Base-by-base conservation (phyloP, 352 stramenopile species). In the Phytophthora fragariae region DNA sequence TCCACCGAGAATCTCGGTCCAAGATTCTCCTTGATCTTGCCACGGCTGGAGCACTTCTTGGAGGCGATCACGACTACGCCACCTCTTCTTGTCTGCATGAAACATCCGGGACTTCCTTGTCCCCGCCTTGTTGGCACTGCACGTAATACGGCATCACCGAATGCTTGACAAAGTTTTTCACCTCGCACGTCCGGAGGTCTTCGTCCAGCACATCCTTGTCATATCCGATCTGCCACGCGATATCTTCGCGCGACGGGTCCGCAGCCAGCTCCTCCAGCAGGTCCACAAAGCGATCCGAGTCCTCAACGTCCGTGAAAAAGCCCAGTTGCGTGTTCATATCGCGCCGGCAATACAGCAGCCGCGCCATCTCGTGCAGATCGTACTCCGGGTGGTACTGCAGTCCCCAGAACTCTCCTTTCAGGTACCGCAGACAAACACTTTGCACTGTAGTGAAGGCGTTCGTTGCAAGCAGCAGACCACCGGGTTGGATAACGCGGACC, bases 351-450 rank as follows among this genome's bases (percentile, higher is more conserved):
- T 92, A 80, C 52, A 90, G 58, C 57, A 94, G 70, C 3, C 85
- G 76, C n/a, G 88, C 83, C 69, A 94, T 86, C 62, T 94, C 88
- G 64, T 94, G 84, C 52, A 93, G 69, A 52, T 94, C 79, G 62
- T 93, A 94, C 73, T 94, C 85, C 4, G 88, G 84, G 29, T 94
- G 88, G 65, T 94, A 94, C 63, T 94, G 88, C 31, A 92, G 64
- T 19, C 72, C 85, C 88, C 86, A 94, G 57, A 92, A 92, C n/a
- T 92, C 85, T 50, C 88, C 88, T 35, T 90, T 89, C 9, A 90
- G 62, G 57, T 90, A 79, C 37, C 76, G 78, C 33, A 94, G 64
- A 27, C 62, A 75, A 5, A 85, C 83, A 27, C 83, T 87, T 60
- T 94, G 86, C 60, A 91, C 84, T 7, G 73, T 75, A 1, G 84